Evolutionary conservation across 2,329 filamentous ascomycete genomes (phyloP), one percentile per base, ranked within the genome.

Genomic region (Aureobasidium lini): DNA sequence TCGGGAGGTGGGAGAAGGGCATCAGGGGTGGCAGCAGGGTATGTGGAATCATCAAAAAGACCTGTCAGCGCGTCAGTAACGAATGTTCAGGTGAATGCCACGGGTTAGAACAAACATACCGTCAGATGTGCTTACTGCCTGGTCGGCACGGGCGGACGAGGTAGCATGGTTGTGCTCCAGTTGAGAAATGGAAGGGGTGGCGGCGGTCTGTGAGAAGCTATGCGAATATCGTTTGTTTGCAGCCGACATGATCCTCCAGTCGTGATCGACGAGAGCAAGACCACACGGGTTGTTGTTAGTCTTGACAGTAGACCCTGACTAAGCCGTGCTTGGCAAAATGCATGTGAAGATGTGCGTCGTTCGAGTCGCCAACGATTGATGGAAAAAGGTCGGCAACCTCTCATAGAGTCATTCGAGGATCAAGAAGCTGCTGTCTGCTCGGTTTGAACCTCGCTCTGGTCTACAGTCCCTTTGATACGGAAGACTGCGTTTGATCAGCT

Each of bases 1-100:
- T 71, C 75, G 62, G 73, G 69, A 2, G 73, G 74, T n/a, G 72
- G 74, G 32, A 71, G 67, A 11, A 76, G 69, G 34, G 58, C 44
- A 1, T 44, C 61, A 8, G 60, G 46, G 4, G 52, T 40, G 1
- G 53, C 40, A 15, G 13, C 40, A 18, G 59, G 57, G 18, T 63
- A 63, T 36, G 46, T 39, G 7, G 54, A 36, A 29, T 57, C 60
- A 15, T 46, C 48, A 11, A 47, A 43, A 7, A 57, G 18, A 39
- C 23, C 53, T 57, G 15, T 2, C 1, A 18, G 10, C 1, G 9
- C 2, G n/a, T 57, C 32, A 47, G 39, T 43, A 9, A 44, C 8
- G 36, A 16, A 37, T 16, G 13, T 10, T n/a, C n/a, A 18, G 13
- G 40, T 13, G 16, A 7, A 6, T 13, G 16, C 9, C 6, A 10